Conservation (phyloP, 139 green algal species). For the Protoeuglena noctilucae region DNA sequence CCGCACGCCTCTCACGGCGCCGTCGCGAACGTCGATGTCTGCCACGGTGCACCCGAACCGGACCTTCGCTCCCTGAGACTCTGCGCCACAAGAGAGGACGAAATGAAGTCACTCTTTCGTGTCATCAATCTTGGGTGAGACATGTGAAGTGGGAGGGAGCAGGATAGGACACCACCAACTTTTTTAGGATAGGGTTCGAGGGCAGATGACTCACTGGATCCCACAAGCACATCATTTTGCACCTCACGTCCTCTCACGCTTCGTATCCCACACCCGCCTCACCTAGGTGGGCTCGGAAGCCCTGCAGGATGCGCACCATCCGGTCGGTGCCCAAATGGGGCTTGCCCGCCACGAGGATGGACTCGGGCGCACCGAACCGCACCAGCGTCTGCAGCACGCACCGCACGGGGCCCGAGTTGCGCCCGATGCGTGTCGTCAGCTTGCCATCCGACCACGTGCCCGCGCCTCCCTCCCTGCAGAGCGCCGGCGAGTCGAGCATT, state of each 20-base stretch:
- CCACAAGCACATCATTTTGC: too few relatives aligned
- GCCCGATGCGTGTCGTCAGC: conserved; percentile 55
- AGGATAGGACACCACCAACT: too few relatives aligned
- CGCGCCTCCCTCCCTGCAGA: conserved; percentile 19
- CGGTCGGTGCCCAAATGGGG: conserved; percentile 71
- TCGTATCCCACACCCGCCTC: too few relatives aligned
- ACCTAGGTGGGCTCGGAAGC: conserved; percentile 43
- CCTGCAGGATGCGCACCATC: conserved; percentile 48
- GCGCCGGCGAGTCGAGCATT: neutral
- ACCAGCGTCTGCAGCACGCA: conserved; percentile 13
- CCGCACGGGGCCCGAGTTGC: conserved; percentile 26
- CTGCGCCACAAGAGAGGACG: neutral
- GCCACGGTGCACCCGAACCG: conserved; percentile 38
- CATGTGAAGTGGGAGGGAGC: too few relatives aligned
- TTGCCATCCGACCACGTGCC: conserved; percentile 75
- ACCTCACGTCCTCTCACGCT: too few relatives aligned
- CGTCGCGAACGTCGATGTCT: conserved; percentile 27
- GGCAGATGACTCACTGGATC: too few relatives aligned
- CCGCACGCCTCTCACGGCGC: conserved; percentile 26
- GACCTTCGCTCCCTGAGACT: conserved; percentile 29
- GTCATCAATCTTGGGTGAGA: too few relatives aligned
- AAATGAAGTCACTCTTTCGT: too few relatives aligned
- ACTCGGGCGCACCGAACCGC: too few relatives aligned
- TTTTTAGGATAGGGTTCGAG: too few relatives aligned
- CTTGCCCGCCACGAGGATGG: conserved; percentile 53